Evolutionary conservation across 352 stramenopile species (phyloP).

Genomic region (Phytopythium vexans): DNA sequence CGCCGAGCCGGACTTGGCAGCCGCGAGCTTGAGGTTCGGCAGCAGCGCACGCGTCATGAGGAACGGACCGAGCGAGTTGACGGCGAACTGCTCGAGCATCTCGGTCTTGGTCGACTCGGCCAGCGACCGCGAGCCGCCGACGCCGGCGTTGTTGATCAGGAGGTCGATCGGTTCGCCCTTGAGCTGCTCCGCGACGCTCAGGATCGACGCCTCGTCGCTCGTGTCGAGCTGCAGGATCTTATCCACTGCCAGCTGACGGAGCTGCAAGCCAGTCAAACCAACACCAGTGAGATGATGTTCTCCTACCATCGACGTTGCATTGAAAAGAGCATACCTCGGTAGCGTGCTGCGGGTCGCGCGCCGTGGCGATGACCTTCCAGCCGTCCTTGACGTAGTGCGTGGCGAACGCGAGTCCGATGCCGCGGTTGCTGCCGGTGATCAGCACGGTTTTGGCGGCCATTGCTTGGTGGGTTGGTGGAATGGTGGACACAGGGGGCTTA

Average conservation of each 20-base stretch:
- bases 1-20: conserved; percentile 19
- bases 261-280: conserved; percentile 10
- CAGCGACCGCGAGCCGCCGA: conserved; percentile 29
- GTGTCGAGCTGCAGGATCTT: conserved; percentile 31
- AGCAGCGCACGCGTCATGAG: conserved; percentile 53
- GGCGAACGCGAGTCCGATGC: conserved; percentile 42
- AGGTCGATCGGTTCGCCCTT: conserved; percentile 48
- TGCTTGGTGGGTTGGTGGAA: neutral
- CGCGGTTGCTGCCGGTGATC: conserved; percentile 37
- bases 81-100: conserved; percentile 56
- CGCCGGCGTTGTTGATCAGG: conserved; percentile 63
- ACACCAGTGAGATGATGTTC: neutral
- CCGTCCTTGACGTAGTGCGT: conserved; percentile 36
- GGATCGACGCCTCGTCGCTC: conserved; percentile 32
- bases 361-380: conserved; percentile 49
- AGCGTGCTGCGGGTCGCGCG: conserved; percentile 17
- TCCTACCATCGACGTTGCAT: no score
- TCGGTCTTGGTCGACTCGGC: conserved; percentile 39
- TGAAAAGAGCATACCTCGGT: conserved; percentile 11
- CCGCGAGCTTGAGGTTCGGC: conserved; percentile 39
- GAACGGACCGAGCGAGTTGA: conserved; percentile 61
- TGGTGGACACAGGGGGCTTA: neutral
- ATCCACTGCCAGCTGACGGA: conserved; percentile 17
- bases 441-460: conserved; percentile 41
- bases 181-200: conserved; percentile 28